Conservation (phyloP, 257 asterid species). For the Solanum verrucosum region DNA sequence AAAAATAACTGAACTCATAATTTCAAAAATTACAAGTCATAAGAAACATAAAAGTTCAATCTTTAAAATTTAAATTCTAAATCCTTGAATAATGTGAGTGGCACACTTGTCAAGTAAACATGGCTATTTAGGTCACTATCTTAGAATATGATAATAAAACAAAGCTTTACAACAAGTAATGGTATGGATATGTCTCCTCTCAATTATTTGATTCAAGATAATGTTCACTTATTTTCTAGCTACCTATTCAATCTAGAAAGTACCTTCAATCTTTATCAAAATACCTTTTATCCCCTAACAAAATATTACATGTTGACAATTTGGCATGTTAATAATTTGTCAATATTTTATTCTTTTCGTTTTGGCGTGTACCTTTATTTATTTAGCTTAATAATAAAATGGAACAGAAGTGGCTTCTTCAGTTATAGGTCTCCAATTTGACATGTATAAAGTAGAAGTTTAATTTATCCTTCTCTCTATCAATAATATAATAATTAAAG, state of each 20-base stretch:
- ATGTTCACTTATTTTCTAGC: not conserved
- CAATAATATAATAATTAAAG: not conserved
- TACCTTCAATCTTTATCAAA: not conserved
- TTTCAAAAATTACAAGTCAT: too few relatives aligned
- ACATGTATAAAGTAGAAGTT: not conserved
- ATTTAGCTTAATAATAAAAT: not conserved
- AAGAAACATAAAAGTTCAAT: too few relatives aligned
- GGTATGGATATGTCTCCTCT: not conserved
- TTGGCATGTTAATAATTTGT: not conserved
- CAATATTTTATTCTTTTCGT: not conserved
- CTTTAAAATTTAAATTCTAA: too few relatives aligned
- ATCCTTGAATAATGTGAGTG: not conserved
- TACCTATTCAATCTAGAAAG: not conserved
- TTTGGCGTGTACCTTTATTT: not conserved
- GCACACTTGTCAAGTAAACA: conserved; percentile 22
- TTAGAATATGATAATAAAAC: not conserved
- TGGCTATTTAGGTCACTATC: conserved; percentile 4
- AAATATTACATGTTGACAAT: not conserved
- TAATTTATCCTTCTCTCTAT: not conserved
- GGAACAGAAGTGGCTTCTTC: not conserved
- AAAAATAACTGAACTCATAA: not conserved
- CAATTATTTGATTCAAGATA: not conserved
- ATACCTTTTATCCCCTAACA: not conserved
- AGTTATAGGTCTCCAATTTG: not conserved
- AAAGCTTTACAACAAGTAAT: not conserved